A percentile compares a stretch with the other conserved stretches of the same genome.
These are phyloP conservation scores for Astragalus glycyphyllos DNA, from an alignment of 306 rosid genomes.

Conservation along the genomic window DNA sequence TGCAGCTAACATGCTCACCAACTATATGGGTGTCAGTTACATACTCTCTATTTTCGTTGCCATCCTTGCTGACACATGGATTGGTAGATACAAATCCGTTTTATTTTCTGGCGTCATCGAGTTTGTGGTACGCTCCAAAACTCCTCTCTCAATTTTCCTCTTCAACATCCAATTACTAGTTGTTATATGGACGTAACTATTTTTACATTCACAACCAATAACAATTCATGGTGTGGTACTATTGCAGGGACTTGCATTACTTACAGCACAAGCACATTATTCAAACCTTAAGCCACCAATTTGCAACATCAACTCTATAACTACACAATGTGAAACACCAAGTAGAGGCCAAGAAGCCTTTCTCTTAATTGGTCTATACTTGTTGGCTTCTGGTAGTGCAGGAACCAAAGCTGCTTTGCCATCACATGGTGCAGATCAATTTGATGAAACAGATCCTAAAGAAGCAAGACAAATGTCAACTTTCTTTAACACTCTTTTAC, in stretches of 20 bases:
- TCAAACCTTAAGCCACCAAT: slow-evolving; percentile 62
- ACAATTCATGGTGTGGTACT: too few relatives aligned
- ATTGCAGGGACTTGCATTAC: slow-evolving; percentile 66
- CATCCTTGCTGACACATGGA: slow-evolving; percentile 68
- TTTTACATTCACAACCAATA: too few relatives aligned
- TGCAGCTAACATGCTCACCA: slow-evolving; percentile 86
- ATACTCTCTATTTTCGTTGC: slow-evolving; percentile 76
- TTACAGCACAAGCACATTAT: slow-evolving; percentile 79
- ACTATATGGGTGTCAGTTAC: slow-evolving; percentile 73
- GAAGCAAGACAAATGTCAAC: slow-evolving; percentile 77
- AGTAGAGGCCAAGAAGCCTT: slow-evolving; percentile 54
- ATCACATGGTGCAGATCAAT: slow-evolving; percentile 93
- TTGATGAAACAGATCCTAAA: slow-evolving; percentile 73
- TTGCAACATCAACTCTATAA: slow-evolving; percentile 53
- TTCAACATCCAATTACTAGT: too few relatives aligned
- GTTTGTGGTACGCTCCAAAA: slow-evolving; percentile 58
- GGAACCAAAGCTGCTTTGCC: slow-evolving; percentile 85
- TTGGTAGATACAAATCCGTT: slow-evolving; percentile 73
- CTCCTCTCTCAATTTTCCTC: neutral
- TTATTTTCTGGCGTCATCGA: slow-evolving; percentile 66
- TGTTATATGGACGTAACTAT: too few relatives aligned
- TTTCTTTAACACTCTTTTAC: slow-evolving; percentile 71
- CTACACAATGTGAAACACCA: slow-evolving; percentile 53
- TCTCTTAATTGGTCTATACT: slow-evolving; percentile 70
- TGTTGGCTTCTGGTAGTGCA: slow-evolving; percentile 64